These are phyloP conservation scores for Aspergillus coremiiformis DNA, from an alignment of 495 filamentous ascomycete species.

Conservation along the genomic window DNA sequence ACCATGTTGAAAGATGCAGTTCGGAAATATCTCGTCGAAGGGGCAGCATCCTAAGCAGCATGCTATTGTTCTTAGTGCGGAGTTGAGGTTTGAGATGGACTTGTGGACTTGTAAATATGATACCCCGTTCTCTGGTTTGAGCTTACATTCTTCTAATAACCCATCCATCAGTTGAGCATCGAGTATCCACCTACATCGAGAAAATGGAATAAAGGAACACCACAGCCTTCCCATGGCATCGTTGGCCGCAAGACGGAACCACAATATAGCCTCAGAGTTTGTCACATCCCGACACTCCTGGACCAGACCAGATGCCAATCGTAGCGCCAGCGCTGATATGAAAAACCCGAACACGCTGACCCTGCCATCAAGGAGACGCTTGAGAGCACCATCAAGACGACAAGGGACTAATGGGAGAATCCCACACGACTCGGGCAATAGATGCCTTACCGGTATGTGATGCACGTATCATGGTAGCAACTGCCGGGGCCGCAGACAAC, in stretches of 20 bases:
- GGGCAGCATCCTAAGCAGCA: slow-evolving; percentile 12
- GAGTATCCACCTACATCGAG: too few relatives aligned
- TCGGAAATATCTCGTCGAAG: slow-evolving; percentile 42
- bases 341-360: not conserved
- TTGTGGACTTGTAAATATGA: not conserved
- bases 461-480: not conserved
- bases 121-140: not conserved
- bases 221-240: too few relatives aligned
- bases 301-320: not conserved
- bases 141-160: not conserved
- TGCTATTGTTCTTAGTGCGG: not conserved
- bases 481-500: not conserved
- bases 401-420: not conserved
- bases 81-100: not conserved
- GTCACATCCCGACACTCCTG: too few relatives aligned
- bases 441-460: not conserved
- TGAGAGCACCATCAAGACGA: not conserved
- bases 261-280: too few relatives aligned
- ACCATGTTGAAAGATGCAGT: slow-evolving; percentile 60
- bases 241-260: too few relatives aligned
- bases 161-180: too few relatives aligned
- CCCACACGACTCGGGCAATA: not conserved
- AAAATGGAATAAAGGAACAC: not conserved
- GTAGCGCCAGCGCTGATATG: not conserved
- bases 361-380: not conserved